Conservation (phyloP, 2,329 filamentous ascomycete genomes). For the Cadophora sp. region DNA sequence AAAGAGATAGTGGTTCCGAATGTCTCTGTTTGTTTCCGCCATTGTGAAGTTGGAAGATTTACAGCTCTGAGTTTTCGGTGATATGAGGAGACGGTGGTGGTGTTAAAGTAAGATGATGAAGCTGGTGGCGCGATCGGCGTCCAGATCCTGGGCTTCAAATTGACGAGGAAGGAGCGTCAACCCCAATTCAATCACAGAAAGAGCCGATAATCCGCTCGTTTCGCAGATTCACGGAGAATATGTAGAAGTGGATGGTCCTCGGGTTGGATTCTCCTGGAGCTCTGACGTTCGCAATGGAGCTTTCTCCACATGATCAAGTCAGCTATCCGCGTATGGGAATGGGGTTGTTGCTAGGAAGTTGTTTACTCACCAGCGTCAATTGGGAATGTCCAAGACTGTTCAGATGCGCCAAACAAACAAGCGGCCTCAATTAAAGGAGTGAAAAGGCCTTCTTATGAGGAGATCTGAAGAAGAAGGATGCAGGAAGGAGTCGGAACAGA, state of each 20-base stretch:
- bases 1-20: constrained; percentile 95
- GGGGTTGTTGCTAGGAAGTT: background rate
- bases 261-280: background rate
- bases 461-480: background rate
- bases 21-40: constrained; percentile 59
- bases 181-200: background rate
- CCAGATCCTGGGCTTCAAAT: background rate
- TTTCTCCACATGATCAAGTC: constrained; percentile 27
- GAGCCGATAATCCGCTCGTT: background rate
- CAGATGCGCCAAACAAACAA: background rate
- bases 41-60: constrained; percentile 23
- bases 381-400: background rate
- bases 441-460: constrained; percentile 3
- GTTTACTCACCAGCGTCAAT: constrained; percentile 17
- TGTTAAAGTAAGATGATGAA: constrained; percentile 10
- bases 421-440: background rate
- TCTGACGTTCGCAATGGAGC: constrained; percentile 25
- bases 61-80: constrained; percentile 6
- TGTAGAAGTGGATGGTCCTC: background rate
- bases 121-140: constrained; percentile 13
- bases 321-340: constrained; percentile 13
- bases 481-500: constrained; percentile 1
- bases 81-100: constrained; percentile 12
- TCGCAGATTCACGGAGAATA: background rate
- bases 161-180: background rate